Evolutionary conservation across 2,329 filamentous ascomycete genomes (phyloP).

Genomic region (Fusarium austroafricanum): DNA sequence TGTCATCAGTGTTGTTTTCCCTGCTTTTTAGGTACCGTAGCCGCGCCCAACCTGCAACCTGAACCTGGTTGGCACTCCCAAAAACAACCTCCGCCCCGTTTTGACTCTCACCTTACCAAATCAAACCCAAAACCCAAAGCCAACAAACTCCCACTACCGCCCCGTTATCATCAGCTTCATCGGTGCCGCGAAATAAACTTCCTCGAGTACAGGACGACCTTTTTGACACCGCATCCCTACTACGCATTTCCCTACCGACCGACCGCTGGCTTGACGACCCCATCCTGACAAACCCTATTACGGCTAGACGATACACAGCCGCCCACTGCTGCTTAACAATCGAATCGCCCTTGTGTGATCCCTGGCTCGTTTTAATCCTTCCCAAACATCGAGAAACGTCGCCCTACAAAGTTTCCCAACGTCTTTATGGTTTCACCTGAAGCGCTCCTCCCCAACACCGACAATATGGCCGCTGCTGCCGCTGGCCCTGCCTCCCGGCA

Average conservation of each 20-base stretch:
- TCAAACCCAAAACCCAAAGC: constrained; percentile 14
- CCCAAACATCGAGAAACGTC: constrained; percentile 21
- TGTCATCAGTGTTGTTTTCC: constrained; percentile 22
- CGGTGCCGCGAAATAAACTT: constrained; percentile 16
- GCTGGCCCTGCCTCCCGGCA: constrained; percentile 32
- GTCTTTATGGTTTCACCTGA: constrained; percentile 15
- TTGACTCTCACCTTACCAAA: constrained; percentile 28
- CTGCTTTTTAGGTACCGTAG: constrained; percentile 33
- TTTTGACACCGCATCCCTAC: constrained; percentile 1
- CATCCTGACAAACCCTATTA: not conserved
- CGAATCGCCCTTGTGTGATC: constrained; percentile 36
- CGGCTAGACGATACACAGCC: constrained; percentile 11
- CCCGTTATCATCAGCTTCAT: constrained; percentile 24
- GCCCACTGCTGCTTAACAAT: constrained; percentile 34
- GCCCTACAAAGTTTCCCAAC: constrained; percentile 2
- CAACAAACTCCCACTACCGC: constrained; percentile 29
- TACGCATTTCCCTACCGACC: not conserved
- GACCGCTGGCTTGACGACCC: not conserved
- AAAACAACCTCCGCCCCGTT: constrained; percentile 34
- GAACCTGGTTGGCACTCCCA: constrained; percentile 8
- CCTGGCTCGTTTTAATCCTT: constrained; percentile 20
- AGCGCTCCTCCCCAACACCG: constrained; percentile 19
- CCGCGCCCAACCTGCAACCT: constrained; percentile 33
- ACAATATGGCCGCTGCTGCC: constrained; percentile 42
- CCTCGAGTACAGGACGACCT: not conserved